phyloP scores from a whole-genome alignment of 2,329 filamentous ascomycete species.

The Samsoniella hepiali region DNA sequence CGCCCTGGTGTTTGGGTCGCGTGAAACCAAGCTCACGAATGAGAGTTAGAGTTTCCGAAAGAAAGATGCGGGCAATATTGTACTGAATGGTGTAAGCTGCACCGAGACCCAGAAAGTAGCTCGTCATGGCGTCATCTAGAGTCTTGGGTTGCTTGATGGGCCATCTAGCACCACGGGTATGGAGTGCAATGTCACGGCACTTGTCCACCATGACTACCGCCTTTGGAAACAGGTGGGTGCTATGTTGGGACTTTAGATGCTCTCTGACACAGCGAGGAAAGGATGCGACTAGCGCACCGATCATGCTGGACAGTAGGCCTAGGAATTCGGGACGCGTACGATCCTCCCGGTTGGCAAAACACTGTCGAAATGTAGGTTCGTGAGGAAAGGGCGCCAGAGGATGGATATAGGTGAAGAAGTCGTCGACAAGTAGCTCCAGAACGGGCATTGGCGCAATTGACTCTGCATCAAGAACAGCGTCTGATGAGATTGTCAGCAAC shows the following conservation, averaged over 20 bases:
- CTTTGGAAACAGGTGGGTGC: conserved; percentile 63
- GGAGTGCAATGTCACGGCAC: conserved; percentile 66
- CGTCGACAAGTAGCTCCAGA: conserved; percentile 68
- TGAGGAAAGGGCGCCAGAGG: conserved; percentile 75
- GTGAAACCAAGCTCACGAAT: conserved; percentile 65
- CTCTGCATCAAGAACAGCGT: conserved; percentile 57
- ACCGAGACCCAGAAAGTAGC: conserved; percentile 69
- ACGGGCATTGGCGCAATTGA: conserved; percentile 67
- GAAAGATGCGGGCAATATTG: conserved; percentile 65
- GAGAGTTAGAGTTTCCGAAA: conserved; percentile 69
- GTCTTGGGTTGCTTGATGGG: conserved; percentile 46
- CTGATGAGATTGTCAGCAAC: conserved; percentile 43
- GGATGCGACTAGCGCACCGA: conserved; percentile 68
- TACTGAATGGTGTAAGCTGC: conserved; percentile 66
- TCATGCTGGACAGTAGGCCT: conserved; percentile 70
- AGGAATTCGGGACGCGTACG: conserved; percentile 64
- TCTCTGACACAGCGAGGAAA: conserved; percentile 69
- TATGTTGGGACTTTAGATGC: conserved; percentile 64
- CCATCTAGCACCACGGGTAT: conserved; percentile 59
- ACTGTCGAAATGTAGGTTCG: conserved; percentile 70
- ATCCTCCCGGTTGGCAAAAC: conserved; percentile 65
- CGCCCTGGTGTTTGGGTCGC: conserved; percentile 47
- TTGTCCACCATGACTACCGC: conserved; percentile 67
- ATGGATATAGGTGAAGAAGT: conserved; percentile 81
- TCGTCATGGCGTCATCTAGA: conserved; percentile 61